Base-by-base conservation (phyloP, 2,329 filamentous ascomycete species). In the Talaromyces pinophilus region DNA sequence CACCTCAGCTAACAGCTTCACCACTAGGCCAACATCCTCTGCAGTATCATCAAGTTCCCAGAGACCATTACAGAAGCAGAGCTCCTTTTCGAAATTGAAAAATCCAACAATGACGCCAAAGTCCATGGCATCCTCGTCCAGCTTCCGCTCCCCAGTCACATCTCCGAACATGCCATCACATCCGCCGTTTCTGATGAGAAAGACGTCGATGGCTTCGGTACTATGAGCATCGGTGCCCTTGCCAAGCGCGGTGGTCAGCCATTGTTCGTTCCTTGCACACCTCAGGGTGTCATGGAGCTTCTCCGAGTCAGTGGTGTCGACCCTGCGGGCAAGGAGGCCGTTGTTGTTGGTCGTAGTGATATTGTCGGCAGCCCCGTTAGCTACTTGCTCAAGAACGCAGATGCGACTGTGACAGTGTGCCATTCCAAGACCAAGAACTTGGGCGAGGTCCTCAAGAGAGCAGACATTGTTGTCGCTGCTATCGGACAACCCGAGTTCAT, bases 361-460 rank as follows among this genome's bases (percentile, higher is more conserved):
- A 99, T 99, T 74, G 95, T 99, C 40, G 95, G 95, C 71, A 96
- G 93, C 79, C 95, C 95, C 19, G 93, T 98, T 76, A 97, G 94
- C 83, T 96, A 96, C 77, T 85, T 99, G 71, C 85, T 99, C 71
- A 95, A 93, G 79, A 96, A 96, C 75, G 94, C 95, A 54, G 92
- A 99, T 79, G 95, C 95, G 54, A 99, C 95, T 35, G 95, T 99
- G 71, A 98, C 94, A 2, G 88, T 97, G 64, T 98, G 95, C 82
- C 95, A 99, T 80, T 97, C 93, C 69, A 90, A 90, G 82, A 98
- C 93, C 4, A 80, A 87, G 67, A 85, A 90, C 72, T 81, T 98
- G 46, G 83, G 89, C 66, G 85, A 87, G 22, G 85, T 94, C 69
- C 82, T 98, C 75, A 93, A 92, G 83, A 83, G 85, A 66, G 95